phyloP scores from a whole-genome alignment of 176 grass and related monocot species.

The Panicum miliaceum region DNA sequence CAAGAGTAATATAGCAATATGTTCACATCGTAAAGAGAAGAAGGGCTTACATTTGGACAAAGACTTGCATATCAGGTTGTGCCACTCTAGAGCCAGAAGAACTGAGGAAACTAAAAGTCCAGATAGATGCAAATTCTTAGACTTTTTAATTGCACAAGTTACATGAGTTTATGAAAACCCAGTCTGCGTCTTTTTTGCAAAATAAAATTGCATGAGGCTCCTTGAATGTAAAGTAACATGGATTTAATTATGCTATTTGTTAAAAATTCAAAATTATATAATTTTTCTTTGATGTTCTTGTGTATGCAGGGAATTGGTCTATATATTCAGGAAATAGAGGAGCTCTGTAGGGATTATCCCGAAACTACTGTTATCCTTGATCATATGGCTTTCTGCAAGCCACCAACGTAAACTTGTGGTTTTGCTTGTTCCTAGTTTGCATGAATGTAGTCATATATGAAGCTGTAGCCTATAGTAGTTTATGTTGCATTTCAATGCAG shows the following conservation, averaged over 20 bases:
- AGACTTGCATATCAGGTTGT: neutral
- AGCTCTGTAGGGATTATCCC: constrained; percentile 71
- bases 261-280: neutral
- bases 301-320: constrained; percentile 59
- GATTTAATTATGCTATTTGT: neutral
- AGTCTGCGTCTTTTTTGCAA: neutral
- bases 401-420: constrained; percentile 58
- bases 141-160: neutral
- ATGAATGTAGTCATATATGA: neutral
- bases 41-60: constrained; percentile 4
- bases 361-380: constrained; percentile 78
- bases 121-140: neutral
- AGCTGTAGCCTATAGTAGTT: neutral
- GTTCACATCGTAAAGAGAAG: neutral
- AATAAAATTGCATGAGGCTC: neutral
- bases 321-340: constrained; percentile 79
- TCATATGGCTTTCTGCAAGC: constrained; percentile 94
- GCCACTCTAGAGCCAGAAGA: constrained; percentile 3
- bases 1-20: constrained; percentile 4
- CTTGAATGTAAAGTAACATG: neutral
- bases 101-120: neutral
- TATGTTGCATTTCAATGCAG: constrained; percentile 46
- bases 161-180: neutral
- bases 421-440: constrained; percentile 12
- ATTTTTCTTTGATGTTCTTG: constrained; percentile 15